Evolutionary conservation across 2,329 filamentous ascomycete genomes (phyloP).

Genomic region (Aureobasidium lini): DNA sequence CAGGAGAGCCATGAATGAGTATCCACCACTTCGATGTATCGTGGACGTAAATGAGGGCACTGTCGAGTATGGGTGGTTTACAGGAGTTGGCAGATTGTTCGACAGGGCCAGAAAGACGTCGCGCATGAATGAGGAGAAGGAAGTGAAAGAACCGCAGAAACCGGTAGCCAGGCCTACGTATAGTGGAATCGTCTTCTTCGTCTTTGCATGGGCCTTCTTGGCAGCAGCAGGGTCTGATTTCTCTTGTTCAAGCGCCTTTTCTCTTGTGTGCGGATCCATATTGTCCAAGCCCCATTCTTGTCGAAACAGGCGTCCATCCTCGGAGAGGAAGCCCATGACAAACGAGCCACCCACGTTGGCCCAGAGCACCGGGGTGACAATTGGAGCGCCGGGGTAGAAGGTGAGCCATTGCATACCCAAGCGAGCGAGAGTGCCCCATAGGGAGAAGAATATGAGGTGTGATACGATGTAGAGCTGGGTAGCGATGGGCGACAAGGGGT

Average conservation of each 20-base stretch:
- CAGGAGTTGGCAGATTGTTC: conserved; percentile 58
- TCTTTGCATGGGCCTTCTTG: conserved; percentile 36
- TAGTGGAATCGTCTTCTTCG: conserved; percentile 79
- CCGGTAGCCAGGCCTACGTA: conserved; percentile 82
- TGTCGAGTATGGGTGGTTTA: conserved; percentile 30
- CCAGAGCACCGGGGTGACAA: conserved; percentile 72
- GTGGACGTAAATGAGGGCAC: conserved; percentile 23
- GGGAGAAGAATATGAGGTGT: conserved; percentile 77
- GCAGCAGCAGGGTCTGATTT: conserved; percentile 30
- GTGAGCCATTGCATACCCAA: conserved; percentile 74
- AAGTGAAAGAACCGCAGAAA: conserved; percentile 85
- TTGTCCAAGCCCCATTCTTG: conserved; percentile 51
- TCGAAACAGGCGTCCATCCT: conserved; percentile 70
- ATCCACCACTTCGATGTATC: conserved; percentile 57
- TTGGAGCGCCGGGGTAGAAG: conserved; percentile 67
- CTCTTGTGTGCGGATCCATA: neutral
- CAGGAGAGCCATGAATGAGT: conserved; percentile 74
- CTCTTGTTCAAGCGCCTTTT: conserved; percentile 30
- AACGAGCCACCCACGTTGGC: conserved; percentile 77
- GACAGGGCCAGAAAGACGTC: conserved; percentile 73
- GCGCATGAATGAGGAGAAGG: conserved; percentile 77
- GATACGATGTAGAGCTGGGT: conserved; percentile 58
- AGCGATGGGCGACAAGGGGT: conserved; percentile 18
- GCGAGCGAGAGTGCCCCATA: conserved; percentile 76
- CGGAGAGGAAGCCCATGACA: conserved; percentile 75